Conservation (phyloP, 352 stramenopile species). For the Thalassiosira delicatula region DNA sequence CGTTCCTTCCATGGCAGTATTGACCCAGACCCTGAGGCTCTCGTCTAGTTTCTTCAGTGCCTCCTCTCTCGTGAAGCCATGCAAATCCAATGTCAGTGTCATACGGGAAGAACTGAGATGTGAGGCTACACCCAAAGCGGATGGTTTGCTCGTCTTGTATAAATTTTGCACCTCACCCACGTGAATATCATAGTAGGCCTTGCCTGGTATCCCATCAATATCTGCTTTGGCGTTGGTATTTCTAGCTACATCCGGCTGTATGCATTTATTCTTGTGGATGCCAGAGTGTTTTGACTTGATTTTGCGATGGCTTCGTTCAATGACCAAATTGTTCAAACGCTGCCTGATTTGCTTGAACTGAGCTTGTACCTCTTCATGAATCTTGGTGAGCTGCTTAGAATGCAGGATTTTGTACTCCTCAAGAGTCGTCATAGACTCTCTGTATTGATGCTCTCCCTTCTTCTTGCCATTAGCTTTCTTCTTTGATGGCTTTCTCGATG, state of each 20-base stretch:
- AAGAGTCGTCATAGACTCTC: not conserved
- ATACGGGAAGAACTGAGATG: too few relatives aligned
- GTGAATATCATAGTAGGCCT: too few relatives aligned
- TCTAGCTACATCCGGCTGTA: too few relatives aligned
- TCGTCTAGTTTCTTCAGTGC: not conserved
- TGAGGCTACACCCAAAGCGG: too few relatives aligned
- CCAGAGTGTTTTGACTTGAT: too few relatives aligned
- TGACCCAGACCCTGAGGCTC: not conserved
- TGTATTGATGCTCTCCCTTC: too few relatives aligned
- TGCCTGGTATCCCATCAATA: too few relatives aligned
- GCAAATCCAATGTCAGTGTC: too few relatives aligned
- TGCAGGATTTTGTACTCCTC: constrained; percentile 19
- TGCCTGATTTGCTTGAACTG: constrained; percentile 4
- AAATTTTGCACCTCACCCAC: too few relatives aligned
- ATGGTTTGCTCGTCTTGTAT: too few relatives aligned
- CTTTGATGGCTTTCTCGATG: not conserved
- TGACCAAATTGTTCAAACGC: not conserved
- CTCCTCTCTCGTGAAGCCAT: not conserved
- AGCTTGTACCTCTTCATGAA: constrained; percentile 10
- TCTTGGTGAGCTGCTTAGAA: constrained; percentile 21
- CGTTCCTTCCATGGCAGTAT: not conserved
- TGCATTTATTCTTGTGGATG: too few relatives aligned
- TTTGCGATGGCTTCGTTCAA: constrained; percentile 1
- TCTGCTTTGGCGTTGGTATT: too few relatives aligned
- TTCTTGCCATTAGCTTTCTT: not conserved